Base-by-base conservation (phyloP, 495 filamentous ascomycete genomes). In the Penicilliopsis zonata region DNA sequence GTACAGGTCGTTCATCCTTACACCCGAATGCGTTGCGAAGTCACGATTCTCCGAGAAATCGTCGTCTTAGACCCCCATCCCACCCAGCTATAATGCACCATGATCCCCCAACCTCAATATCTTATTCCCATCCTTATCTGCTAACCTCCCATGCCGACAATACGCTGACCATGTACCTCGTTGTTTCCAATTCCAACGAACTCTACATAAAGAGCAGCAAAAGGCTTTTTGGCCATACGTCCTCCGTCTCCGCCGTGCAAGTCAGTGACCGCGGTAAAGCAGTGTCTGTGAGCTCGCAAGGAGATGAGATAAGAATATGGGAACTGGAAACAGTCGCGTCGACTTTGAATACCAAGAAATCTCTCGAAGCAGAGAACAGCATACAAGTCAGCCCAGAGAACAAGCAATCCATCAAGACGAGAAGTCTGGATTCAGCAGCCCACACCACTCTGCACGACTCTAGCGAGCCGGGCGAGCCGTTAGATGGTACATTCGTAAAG, bases 211-310 rank as follows among this genome's bases (percentile, higher is more conserved):
- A 80, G 14, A 59, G 72, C 1, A 86, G 84, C 10, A 83, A 73
- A 29, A 67, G 81, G 15, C 70, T 98, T 6, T 95, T 83, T 81
- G 90, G 90, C 12, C 90, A 98, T 44, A 96, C 90, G 0, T 93
- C 88, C 1, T 83, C 84, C 1, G 82, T 98, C 9, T 80, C 80
- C 23, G 74, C 78, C 9, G 88, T 82, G 15, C 78, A 94, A 38
- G 82, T 98, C 26, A 87, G 82, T 13, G 72, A 78, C 10, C 72
- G 83, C 13, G 90, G 90, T 9, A 94, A 85, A 50, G 90, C 90
- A 0, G 81, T 98, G 0, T 93, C 85, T 12, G 80, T 95, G 16
- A 86, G 82, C 46, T 67, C 69, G 4, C 62, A 70, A 9, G 90
- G 88, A 8, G 76, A 86, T 35, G 90, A 98, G 47, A 70, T 98